Evolutionary conservation across 805 yeast genomes (phyloP).

Genomic region (Schwanniomyces vanrijiae): DNA sequence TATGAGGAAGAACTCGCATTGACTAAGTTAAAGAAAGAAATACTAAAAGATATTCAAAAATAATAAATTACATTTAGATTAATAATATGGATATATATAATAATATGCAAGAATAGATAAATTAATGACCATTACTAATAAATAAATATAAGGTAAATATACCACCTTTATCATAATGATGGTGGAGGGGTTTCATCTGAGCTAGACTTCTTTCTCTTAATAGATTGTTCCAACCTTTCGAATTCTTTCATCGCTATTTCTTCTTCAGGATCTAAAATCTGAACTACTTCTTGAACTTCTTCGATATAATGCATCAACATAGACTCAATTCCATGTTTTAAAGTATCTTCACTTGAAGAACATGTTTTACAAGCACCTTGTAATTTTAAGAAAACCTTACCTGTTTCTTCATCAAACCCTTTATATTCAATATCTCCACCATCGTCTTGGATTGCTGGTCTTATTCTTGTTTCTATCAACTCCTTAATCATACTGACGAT

Average conservation of each 20-base stretch:
- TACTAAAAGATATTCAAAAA: constrained; percentile 13
- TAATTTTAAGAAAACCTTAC: constrained; percentile 82
- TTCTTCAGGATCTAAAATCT: constrained; percentile 73
- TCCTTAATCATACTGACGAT: constrained; percentile 88
- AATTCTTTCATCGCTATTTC: constrained; percentile 81
- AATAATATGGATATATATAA: background rate
- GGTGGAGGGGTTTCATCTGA: constrained; percentile 26
- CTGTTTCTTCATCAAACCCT: constrained; percentile 81
- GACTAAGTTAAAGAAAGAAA: constrained; percentile 11
- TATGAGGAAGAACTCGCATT: constrained; percentile 20
- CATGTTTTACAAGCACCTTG: constrained; percentile 97
- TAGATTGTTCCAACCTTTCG: constrained; percentile 70
- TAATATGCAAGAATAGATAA: background rate
- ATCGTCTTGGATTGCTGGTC: constrained; percentile 80
- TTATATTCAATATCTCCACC: constrained; percentile 90
- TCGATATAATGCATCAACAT: constrained; percentile 97
- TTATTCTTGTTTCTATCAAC: constrained; percentile 86
- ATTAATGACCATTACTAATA: background rate
- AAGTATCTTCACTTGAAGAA: constrained; percentile 84
- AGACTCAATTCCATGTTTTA: constrained; percentile 94
- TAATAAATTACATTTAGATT: constrained; percentile 1
- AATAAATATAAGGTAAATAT: background rate
- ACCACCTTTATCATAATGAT: constrained; percentile 6
- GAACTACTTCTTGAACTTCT: constrained; percentile 87
- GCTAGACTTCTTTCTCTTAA: constrained; percentile 17